Evolutionary conservation across 75 land plant genomes (phyloP), one percentile per base, ranked within the genome.

Genomic region (Selaginella tamariscina): DNA sequence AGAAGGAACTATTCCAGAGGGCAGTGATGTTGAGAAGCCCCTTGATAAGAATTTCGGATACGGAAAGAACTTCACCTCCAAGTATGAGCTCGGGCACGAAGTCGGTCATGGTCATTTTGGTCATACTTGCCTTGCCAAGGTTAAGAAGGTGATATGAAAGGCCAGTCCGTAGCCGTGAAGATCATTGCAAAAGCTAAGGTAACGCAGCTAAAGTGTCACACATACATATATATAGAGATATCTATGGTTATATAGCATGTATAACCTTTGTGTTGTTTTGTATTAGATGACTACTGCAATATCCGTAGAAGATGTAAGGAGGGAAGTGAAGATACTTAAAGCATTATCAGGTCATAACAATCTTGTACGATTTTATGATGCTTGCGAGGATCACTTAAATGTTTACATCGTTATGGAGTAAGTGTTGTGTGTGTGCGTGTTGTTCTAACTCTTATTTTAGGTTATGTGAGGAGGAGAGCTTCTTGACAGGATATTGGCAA

Each of bases 51-150:
- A 63, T 32, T 90, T 90, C 56, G 92, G 86, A 31, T 90, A 88
- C 56, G 71, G 74, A 29, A 87, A 88, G 82, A 71, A 83, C 32
- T 88, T 90, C 55, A 70, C 56, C 49, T 30, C 30, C 2, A 87
- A 85, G 83, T 90, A 90, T 55, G 96, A 90, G 79, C 75, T 90
- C 13, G 96, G 92, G 2, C 86, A 85, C 27, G 96, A 90, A 71
- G 80, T 90, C 11, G 96, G 96, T 54, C 70, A 87, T 20, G 96
- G 96, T 13, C 96, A 90, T 74, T 90, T 90, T 59, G 96, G 96
- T 33, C 82, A 88, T 68, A 90, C 96, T 0, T 90, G 96, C 65
- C 23, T 54, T 11, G 92, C 88, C 2, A 88, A 70, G 79, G 65
- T 79, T 33, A 83, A 80, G 75, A 87, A 88, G 66, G 96, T 0